Evolutionary conservation across 2,329 filamentous ascomycete genomes (phyloP).

Genomic region (Epichloe scottii): DNA sequence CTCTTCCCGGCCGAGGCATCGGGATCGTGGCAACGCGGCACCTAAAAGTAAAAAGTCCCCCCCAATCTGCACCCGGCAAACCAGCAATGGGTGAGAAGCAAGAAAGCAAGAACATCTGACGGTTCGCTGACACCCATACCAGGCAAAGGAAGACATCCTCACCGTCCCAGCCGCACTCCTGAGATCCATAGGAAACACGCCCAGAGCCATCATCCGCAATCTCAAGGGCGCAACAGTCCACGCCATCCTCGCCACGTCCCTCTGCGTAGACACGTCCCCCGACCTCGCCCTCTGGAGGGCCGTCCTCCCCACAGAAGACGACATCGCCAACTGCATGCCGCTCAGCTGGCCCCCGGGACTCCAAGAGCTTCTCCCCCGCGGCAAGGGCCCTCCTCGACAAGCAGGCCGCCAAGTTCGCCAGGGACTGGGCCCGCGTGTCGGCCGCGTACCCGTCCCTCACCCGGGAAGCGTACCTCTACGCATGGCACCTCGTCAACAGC

Average conservation of each 20-base stretch:
- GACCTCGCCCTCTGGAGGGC: constrained; percentile 47
- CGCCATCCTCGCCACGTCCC: constrained; percentile 56
- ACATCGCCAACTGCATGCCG: constrained; percentile 39
- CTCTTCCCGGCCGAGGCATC: constrained; percentile 60
- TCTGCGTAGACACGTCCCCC: constrained; percentile 40
- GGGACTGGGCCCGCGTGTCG: constrained; percentile 27
- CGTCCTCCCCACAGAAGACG: constrained; percentile 50
- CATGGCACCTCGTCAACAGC: constrained; percentile 49
- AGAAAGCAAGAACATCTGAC: neutral
- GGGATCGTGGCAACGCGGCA: constrained; percentile 61
- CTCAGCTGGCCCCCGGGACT: constrained; percentile 33
- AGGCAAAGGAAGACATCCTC: constrained; percentile 43
- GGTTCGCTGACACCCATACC: constrained; percentile 1
- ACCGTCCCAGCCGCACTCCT: constrained; percentile 52
- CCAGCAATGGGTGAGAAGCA: too few relatives aligned
- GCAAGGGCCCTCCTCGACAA: constrained; percentile 33
- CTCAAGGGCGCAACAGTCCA: constrained; percentile 50
- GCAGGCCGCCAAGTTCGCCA: constrained; percentile 35
- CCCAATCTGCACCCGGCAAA: neutral
- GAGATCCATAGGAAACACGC: constrained; percentile 49
- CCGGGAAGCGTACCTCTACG: constrained; percentile 35
- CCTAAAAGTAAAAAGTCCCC: constrained; percentile 41
- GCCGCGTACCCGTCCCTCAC: constrained; percentile 14
- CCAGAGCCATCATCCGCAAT: constrained; percentile 35
- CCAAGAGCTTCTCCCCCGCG: constrained; percentile 31